phyloP scores from a whole-genome alignment of 192 early-diverging fungal species.

The Backusella tuberculispora region DNA sequence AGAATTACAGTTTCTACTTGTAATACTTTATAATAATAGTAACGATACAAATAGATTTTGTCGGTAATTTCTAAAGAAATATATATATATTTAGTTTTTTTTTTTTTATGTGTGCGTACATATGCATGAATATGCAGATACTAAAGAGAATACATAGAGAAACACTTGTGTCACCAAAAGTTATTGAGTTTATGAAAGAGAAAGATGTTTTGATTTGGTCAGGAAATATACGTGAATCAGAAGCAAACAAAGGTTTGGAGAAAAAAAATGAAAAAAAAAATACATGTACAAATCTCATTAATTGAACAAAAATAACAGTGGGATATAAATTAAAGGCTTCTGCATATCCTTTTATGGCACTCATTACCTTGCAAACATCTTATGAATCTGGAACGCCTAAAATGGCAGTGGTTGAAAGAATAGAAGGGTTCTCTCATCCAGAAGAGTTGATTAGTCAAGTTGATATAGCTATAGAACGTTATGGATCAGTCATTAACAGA shows the following conservation, averaged over 20 bases:
- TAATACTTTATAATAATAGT: constrained; percentile 78
- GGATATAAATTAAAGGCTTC: constrained; percentile 72
- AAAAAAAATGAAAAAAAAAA: not conserved
- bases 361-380: constrained; percentile 64
- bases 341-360: constrained; percentile 80
- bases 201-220: constrained; percentile 62
- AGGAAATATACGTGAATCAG: constrained; percentile 70
- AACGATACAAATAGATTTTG: constrained; percentile 76
- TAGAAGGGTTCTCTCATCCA: constrained; percentile 61
- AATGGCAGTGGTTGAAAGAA: constrained; percentile 65
- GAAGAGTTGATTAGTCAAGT: constrained; percentile 56
- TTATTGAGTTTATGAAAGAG: constrained; percentile 3
- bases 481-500: constrained; percentile 58
- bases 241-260: constrained; percentile 57
- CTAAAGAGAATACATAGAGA: constrained; percentile 26
- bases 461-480: constrained; percentile 50
- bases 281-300: not conserved
- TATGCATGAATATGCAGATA: not conserved
- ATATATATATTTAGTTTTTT: not conserved
- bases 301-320: constrained; percentile 39
- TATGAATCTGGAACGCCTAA: constrained; percentile 21
- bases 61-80: constrained; percentile 36
- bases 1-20: constrained; percentile 73
- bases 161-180: constrained; percentile 50
- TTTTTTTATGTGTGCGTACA: not conserved